Evolutionary conservation across 1,284 basidiomycete species (phyloP), one percentile per base, ranked within the genome.

Genomic region (Trichosporon coremiiforme): DNA sequence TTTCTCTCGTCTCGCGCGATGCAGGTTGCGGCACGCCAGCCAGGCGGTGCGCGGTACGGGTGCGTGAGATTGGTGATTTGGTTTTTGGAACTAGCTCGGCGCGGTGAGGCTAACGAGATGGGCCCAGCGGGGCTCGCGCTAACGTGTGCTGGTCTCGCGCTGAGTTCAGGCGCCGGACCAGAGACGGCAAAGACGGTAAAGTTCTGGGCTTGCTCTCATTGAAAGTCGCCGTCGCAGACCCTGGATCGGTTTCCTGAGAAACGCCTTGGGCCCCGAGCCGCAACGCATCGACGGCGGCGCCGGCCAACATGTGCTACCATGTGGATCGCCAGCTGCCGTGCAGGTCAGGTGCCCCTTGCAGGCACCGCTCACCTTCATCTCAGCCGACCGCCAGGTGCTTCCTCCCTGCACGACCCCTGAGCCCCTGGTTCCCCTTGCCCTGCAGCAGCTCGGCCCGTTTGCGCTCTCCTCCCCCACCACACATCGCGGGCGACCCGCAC

Each of bases 231-330:
- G 57, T 62, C 12, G 57, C 12, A 25, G 6, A 1, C 22, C 57
- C 31, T 10, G 10, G 13, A 35, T 35, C 25, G 33, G 17, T n/a
- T 9, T 29, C 57, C 57, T 33, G 29, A 62, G 33, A 9, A 22
- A 31, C 57, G 57, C 57, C 57, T 62, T 62, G 57, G 57, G 57
- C 57, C 57, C 57, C 57, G 10, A 62, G 57, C 6, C 20, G 20
- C 20, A 9, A 6, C 3, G 25, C 25, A 25, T 25, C 25, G 25
- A 25, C 25, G 15, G 57, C 57, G 13, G 50, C 50, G 50, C 50
- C 29, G 57, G 29, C 57, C 29, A 62, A 62, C 57, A 62, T 62
- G 57, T 62, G 57, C 57, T 62, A 33, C 57, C 57, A 62, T 62
- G 57, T 62, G 57, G 57, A 62, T 62, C 57, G 57, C 57, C 57